Evolutionary conservation across 2,329 filamentous ascomycete species (phyloP), one percentile per base, ranked within the genome.

Genomic region (Macrophomina phaseolina): DNA sequence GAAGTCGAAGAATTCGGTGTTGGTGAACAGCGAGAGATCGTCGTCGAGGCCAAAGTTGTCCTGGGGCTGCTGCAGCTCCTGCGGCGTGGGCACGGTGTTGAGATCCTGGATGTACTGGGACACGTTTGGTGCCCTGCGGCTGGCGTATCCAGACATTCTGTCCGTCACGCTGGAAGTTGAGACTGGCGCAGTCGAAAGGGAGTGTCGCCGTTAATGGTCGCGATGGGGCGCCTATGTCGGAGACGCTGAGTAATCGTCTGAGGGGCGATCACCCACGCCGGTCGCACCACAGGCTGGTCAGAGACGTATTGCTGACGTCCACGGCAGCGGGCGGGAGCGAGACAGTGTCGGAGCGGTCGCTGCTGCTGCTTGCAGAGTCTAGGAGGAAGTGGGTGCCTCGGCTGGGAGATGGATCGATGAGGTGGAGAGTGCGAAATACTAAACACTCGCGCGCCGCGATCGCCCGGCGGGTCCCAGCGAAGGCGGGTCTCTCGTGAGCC

Each of bases 51-150:
- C 74, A 72, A 85, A 85, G 30, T 73, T 73, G 12, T 78, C 75
- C 18, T 49, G 9, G 38, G 42, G 58, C 45, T 62, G 58, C 42
- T 70, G 68, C 67, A 68, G 69, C 51, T 77, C 75, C 64, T 75
- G 69, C 28, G 70, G 69, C 67, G 84, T 80, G 34, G 85, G 86
- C 66, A 90, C 83, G 53, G 86, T 87, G 83, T 97, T 97, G 74
- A 97, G 85, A 72, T 94, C 91, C 74, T 92, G 90, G 71, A 97
- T 86, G 82, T 95, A 97, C 76, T 93, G 90, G 75, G 93, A 93
- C 81, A 97, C 91, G 79, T 97, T 97, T 75, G 92, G 90, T 73
- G 87, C 91, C 76, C 91, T 89, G 69, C 92, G 90, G 75, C 89
- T 90, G 79, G 86, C 89, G 85, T 89, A 93, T 77, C 84, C 86